Conservation (phyloP, 2,329 filamentous ascomycete genomes). For the Alternaria viburni region DNA sequence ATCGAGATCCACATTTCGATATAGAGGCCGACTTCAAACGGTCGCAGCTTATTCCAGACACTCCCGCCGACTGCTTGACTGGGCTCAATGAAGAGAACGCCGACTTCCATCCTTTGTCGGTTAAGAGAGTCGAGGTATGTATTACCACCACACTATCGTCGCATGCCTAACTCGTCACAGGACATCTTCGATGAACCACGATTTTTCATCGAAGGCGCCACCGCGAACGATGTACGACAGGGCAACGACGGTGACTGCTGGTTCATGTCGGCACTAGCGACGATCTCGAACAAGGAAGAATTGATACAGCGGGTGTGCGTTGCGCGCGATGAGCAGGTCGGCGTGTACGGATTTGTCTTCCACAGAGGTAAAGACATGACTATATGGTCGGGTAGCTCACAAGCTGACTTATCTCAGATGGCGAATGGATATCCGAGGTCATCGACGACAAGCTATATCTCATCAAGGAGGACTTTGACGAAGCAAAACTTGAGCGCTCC, state of each 20-base stretch:
- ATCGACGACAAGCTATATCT: constrained; percentile 91
- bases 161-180: constrained; percentile 49
- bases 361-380: constrained; percentile 61
- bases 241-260: constrained; percentile 83
- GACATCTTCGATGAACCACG: constrained; percentile 79
- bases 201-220: constrained; percentile 80
- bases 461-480: constrained; percentile 81
- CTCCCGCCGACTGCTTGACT: constrained; percentile 57
- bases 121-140: constrained; percentile 69
- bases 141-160: neutral
- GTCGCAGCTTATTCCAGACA: constrained; percentile 39
- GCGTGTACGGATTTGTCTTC: constrained; percentile 87
- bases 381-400: constrained; percentile 1
- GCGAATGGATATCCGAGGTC: constrained; percentile 90
- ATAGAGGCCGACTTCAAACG: constrained; percentile 76
- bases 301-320: constrained; percentile 78
- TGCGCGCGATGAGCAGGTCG: constrained; percentile 72
- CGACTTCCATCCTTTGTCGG: constrained; percentile 68
- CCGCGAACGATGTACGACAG: constrained; percentile 78
- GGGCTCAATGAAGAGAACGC: constrained; percentile 50
- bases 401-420: constrained; percentile 60
- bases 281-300: constrained; percentile 73
- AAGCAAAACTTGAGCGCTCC: constrained; percentile 72
- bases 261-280: constrained; percentile 81
- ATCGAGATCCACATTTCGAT: constrained; percentile 85